phyloP scores from a whole-genome alignment of 768 basidiomycete genomes.

The Panellus pusillus region DNA sequence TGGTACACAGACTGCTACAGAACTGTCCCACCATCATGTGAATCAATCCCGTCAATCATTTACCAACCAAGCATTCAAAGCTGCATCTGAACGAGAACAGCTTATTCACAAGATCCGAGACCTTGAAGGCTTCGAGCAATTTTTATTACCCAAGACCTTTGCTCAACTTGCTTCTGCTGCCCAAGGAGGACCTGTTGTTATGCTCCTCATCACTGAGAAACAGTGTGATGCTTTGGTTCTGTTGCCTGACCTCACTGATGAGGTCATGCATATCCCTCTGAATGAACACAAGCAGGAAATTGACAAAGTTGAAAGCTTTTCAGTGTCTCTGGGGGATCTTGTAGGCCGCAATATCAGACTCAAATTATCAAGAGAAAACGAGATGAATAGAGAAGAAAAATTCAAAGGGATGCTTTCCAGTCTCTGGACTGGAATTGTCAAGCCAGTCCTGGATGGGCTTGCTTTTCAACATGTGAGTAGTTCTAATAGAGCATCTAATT shows the following conservation, averaged over 20 bases:
- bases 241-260: not conserved
- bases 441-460: not conserved
- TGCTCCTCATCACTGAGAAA: too few relatives aligned
- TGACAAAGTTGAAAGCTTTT: not conserved
- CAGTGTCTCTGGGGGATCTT: not conserved
- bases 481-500: conserved; percentile 6
- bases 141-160: conserved; percentile 32
- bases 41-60: not conserved
- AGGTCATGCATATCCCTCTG: not conserved
- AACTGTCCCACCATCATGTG: not conserved
- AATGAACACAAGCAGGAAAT: not conserved
- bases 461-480: not conserved
- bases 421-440: not conserved
- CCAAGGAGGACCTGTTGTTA: too few relatives aligned
- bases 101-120: conserved; percentile 1
- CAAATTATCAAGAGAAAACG: not conserved
- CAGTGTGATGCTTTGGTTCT: conserved; percentile 10
- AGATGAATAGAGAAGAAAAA: not conserved
- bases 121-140: conserved; percentile 29
- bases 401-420: not conserved
- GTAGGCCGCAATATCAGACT: not conserved
- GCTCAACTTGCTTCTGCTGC: too few relatives aligned
- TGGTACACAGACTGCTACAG: not conserved
- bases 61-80: not conserved
- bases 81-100: too few relatives aligned